These are phyloP conservation scores for Eucalyptus cloeziana DNA, from an alignment of 345 rosid species.

Conservation along the genomic window DNA sequence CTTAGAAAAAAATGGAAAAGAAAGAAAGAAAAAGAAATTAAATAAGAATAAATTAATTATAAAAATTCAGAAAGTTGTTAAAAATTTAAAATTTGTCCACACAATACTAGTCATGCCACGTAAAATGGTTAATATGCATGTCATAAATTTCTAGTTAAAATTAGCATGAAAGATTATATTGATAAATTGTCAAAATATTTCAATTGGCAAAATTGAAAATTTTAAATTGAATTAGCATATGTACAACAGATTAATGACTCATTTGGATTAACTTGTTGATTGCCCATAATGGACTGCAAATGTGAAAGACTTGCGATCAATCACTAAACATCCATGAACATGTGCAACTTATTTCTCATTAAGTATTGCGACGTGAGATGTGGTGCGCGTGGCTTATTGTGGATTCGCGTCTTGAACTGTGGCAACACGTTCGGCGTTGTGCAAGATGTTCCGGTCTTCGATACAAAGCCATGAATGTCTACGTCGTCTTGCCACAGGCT, in stretches of 20 bases:
- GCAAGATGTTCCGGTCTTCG: not conserved
- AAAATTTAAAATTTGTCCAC: too few relatives aligned
- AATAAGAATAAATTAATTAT: too few relatives aligned
- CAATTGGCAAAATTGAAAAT: too few relatives aligned
- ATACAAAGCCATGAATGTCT: not conserved
- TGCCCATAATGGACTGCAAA: not conserved
- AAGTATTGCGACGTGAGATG: not conserved
- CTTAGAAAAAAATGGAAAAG: too few relatives aligned
- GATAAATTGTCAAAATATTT: not conserved
- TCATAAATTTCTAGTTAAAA: too few relatives aligned
- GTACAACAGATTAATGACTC: not conserved
- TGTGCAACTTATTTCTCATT: not conserved
- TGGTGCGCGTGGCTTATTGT: not conserved
- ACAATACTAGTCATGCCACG: accelerated
- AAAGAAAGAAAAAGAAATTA: too few relatives aligned
- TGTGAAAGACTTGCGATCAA: not conserved
- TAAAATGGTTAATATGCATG: too few relatives aligned
- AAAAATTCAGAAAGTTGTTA: too few relatives aligned
- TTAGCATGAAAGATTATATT: too few relatives aligned
- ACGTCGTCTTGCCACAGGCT: not conserved
- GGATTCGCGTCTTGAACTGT: not conserved
- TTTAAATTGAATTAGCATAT: not conserved
- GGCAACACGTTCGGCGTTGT: not conserved
- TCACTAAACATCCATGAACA: not conserved
- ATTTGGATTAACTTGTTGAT: too few relatives aligned